Evolutionary conservation across 1,139 yeast genomes (phyloP), one percentile per base, ranked within the genome.

Genomic region (Scheffersomyces titani): DNA sequence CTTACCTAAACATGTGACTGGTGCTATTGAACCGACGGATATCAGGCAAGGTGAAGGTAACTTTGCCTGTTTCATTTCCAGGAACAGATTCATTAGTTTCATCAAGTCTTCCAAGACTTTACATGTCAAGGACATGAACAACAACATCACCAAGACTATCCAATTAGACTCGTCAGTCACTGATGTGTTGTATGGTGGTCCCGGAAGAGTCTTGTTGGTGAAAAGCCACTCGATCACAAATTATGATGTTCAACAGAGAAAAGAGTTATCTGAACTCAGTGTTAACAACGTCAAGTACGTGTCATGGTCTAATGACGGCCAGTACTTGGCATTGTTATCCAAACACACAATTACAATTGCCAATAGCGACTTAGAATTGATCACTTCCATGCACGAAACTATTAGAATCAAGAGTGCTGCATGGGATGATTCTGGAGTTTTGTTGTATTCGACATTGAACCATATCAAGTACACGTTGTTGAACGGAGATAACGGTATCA

Each of bases 381-480:
- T 92, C 50, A 88, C 94, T 54, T 88, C 97, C 5, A 83, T 93
- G 85, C 98, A 93, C 71, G 99, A 96, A 77, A 94, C 99, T 5
- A 94, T 96, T 65, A 84, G 99, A 73, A 92, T 96, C 68, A 96
- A 96, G 80, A 89, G 97, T 77, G 98, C 98, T 52, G 92, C 97
- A 13, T 96, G 98, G 98, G 99, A 94, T 72, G 98, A 92, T 66
- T 81, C 91, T 52, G 96, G 96, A 52, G 97, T 96, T 47, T 82
- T 96, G 71, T 82, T 96, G 64, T 96, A 93, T 74, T 89, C 98
- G 24, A 96, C 99, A 21, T 83, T 96, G 71, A 94, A 94, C 76
- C 99, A 96, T 72, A 89, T 96, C 76, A 94, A 94, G 76, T 96
- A 94, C 75, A 89, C 96, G 52, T 80, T 96, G 67, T 81, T 93